These are phyloP conservation scores for Lactarius akahatsu DNA, from an alignment of 768 basidiomycete genomes.

Conservation along the genomic window DNA sequence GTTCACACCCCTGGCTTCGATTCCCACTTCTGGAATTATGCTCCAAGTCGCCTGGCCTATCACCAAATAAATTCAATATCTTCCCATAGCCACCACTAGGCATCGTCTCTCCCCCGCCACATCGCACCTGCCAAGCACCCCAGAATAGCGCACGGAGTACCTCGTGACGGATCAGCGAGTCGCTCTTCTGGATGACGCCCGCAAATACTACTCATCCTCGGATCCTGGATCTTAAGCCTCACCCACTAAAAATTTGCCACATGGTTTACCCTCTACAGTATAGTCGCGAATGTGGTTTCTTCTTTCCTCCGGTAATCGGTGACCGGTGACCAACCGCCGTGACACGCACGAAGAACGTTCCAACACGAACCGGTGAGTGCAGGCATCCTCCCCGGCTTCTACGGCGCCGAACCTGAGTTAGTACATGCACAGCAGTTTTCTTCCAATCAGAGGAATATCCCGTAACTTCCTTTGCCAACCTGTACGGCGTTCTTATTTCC, in stretches of 20 bases:
- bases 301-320: neutral
- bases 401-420: neutral
- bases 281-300: neutral
- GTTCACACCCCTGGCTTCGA: conserved; percentile 15
- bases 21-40: conserved; percentile 4
- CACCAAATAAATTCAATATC: neutral
- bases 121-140: neutral
- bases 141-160: neutral
- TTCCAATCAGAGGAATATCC: neutral
- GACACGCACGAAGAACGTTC: neutral
- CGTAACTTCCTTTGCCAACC: neutral
- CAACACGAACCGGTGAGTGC: neutral
- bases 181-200: neutral
- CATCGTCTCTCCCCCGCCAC: neutral
- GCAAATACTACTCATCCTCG: neutral
- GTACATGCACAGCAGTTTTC: neutral
- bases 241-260: neutral
- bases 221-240: neutral
- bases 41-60: neutral
- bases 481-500: neutral
- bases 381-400: neutral
- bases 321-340: neutral
- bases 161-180: neutral
- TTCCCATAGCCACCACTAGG: neutral
- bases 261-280: neutral